Evolutionary conservation across 192 early-diverging fungal genomes (phyloP), one percentile per base, ranked within the genome.

Genomic region (Paraglomus occultum): DNA sequence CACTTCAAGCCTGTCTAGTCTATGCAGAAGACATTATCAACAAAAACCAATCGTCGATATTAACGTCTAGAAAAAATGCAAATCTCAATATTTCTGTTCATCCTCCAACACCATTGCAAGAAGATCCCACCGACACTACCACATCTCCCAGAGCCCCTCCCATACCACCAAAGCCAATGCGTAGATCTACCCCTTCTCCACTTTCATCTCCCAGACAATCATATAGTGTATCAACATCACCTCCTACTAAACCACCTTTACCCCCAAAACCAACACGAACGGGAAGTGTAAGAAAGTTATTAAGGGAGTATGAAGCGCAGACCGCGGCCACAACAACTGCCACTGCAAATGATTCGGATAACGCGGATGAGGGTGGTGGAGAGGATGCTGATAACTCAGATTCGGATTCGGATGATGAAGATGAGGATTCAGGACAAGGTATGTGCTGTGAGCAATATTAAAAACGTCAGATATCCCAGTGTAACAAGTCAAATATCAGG

Each of bases 211-310:
- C 73, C 74, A 46, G 64, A 71, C 22, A 80, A 58, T 31, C 67
- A 73, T 14, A 76, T 31, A 31, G 31, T 3, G 31, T 59, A 51
- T 71, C 75, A 42, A 48, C 73, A 12, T 65, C 70, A 15, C 77
- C 75, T 17, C 75, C 78, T 2, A 77, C 68, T 20, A 83, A 87
- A 73, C 84, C 84, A 15, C 76, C 74, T 5, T 18, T 86, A 63
- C 84, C 84, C 40, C 84, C 84, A 31, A 86, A 86, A 59, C 85
- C 85, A 31, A 74, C 74, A n/a, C 72, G 76, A 20, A 62, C 44
- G 43, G 31, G 43, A n/a, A 44, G 73, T 31, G 49, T 73, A 63
- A 74, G 72, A 14, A 67, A 67, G 61, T 12, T 6, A 31, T 57
- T 57, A 31, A 78, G 42, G 72, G 75, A 8, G 67, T 31, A 2